Evolutionary conservation across 2,329 filamentous ascomycete genomes (phyloP).

Genomic region (Epichloe coenophiala): DNA sequence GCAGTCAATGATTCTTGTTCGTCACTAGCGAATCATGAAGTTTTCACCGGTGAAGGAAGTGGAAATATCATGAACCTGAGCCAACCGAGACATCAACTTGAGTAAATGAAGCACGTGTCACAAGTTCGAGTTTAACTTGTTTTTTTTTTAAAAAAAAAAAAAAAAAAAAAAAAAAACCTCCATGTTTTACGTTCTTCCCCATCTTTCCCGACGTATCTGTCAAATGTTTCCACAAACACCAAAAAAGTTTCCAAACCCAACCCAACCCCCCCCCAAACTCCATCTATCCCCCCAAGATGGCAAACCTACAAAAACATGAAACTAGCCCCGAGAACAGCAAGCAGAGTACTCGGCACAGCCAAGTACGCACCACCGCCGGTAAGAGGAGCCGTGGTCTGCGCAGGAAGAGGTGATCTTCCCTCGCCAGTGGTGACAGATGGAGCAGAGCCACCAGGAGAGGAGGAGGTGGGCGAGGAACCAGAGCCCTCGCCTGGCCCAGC

Average conservation of each 20-base stretch:
- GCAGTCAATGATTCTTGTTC: background rate
- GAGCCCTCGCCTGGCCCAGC: background rate
- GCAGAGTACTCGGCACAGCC: constrained; percentile 26
- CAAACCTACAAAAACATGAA: constrained; percentile 26
- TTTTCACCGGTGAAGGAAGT: too few relatives aligned
- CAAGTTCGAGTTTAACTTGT: too few relatives aligned
- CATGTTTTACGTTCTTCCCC: too few relatives aligned
- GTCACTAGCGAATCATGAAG: too few relatives aligned
- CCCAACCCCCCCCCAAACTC: background rate
- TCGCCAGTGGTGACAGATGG: background rate
- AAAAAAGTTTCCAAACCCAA: too few relatives aligned
- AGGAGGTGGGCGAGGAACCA: background rate
- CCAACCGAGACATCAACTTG: too few relatives aligned
- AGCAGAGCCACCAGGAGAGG: background rate
- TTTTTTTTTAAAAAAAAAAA: too few relatives aligned
- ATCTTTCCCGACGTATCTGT: too few relatives aligned
- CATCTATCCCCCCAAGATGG: background rate
- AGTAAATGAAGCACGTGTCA: too few relatives aligned
- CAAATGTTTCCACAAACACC: too few relatives aligned
- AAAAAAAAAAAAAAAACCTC: too few relatives aligned
- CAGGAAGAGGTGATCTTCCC: background rate
- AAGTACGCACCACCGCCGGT: constrained; percentile 17
- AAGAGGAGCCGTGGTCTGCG: constrained; percentile 8
- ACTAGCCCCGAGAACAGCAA: constrained; percentile 29
- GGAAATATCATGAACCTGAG: too few relatives aligned